Conservation (phyloP, 176 grass and related monocot species). For the Microstegium vimineum region DNA sequence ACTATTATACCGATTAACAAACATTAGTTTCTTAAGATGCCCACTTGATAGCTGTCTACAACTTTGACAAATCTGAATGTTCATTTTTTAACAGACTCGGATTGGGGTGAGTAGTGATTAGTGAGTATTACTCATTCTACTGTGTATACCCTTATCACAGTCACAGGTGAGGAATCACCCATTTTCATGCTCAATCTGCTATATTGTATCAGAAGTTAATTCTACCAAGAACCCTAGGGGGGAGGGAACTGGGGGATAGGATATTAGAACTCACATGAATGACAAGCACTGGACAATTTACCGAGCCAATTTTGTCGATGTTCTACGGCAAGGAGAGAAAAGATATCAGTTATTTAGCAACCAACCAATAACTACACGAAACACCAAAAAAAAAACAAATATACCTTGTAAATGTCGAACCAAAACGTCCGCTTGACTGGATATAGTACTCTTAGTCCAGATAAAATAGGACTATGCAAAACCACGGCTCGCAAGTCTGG, state of each 20-base stretch:
- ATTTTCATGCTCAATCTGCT: slow-evolving; percentile 13
- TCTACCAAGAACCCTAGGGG: background rate
- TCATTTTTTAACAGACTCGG: slow-evolving; percentile 6
- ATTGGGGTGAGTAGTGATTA: background rate
- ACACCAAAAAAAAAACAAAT: slow-evolving; percentile 2
- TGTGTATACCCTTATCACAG: background rate
- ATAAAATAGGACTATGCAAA: slow-evolving; percentile 88
- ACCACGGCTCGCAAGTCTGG: slow-evolving; percentile 81
- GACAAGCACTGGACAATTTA: slow-evolving; percentile 83
- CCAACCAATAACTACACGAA: background rate
- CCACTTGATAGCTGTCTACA: background rate
- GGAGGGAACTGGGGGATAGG: background rate
- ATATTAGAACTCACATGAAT: slow-evolving; percentile 71
- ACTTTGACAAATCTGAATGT: slow-evolving; percentile 4
- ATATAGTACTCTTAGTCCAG: slow-evolving; percentile 85
- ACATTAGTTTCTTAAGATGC: background rate
- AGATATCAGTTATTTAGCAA: slow-evolving; percentile 33
- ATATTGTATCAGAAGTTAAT: background rate
- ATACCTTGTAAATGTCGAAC: slow-evolving; percentile 99
- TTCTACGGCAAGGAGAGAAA: slow-evolving; percentile 49
- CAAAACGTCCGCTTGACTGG: slow-evolving; percentile 76
- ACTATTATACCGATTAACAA: slow-evolving; percentile 6
- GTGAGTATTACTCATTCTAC: slow-evolving; percentile 7
- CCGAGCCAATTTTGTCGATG: slow-evolving; percentile 66
- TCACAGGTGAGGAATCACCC: background rate